phyloP scores from a whole-genome alignment of 164 flowering plant genomes.

The Malania oleifera region DNA sequence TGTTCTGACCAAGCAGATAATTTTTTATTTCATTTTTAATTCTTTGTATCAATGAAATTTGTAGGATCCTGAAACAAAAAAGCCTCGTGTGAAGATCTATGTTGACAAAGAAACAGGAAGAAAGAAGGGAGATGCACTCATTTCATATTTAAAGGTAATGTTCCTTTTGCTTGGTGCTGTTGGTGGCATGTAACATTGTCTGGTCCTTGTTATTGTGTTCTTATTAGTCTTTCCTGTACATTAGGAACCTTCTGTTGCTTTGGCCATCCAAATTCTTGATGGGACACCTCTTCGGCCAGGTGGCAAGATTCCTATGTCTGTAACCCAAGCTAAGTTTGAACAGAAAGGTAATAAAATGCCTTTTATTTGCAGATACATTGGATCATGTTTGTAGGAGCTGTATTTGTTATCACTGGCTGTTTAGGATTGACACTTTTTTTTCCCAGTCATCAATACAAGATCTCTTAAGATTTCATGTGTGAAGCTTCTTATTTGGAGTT shows the following conservation, averaged over 20 bases:
- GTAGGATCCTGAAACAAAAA: constrained; percentile 91
- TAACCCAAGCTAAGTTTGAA: constrained; percentile 85
- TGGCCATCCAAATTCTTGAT: constrained; percentile 83
- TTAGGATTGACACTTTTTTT: neutral
- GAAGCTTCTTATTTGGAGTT: constrained; percentile 2
- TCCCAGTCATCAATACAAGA: neutral
- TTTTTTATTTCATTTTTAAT: neutral
- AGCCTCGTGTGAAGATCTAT: constrained; percentile 91
- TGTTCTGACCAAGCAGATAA: too few species aligned
- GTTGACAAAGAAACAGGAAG: constrained; percentile 83
- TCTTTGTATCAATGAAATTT: constrained; percentile 4
- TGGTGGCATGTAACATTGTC: constrained; percentile 2
- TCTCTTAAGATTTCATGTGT: neutral
- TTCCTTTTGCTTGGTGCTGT: neutral
- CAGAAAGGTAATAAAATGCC: constrained; percentile 70
- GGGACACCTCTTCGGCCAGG: constrained; percentile 83
- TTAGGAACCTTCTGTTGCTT: constrained; percentile 89
- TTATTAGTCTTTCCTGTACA: constrained; percentile 5
- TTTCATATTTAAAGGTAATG: constrained; percentile 80
- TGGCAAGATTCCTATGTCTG: constrained; percentile 70
- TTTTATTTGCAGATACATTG: too few species aligned
- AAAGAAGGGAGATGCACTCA: constrained; percentile 90
- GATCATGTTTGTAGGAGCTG: too few species aligned
- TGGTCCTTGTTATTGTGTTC: neutral
- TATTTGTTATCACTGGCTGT: too few species aligned